Evolutionary conservation across 306 rosid species (phyloP), one percentile per base, ranked within the genome.

Genomic region (Alnus glutinosa): DNA sequence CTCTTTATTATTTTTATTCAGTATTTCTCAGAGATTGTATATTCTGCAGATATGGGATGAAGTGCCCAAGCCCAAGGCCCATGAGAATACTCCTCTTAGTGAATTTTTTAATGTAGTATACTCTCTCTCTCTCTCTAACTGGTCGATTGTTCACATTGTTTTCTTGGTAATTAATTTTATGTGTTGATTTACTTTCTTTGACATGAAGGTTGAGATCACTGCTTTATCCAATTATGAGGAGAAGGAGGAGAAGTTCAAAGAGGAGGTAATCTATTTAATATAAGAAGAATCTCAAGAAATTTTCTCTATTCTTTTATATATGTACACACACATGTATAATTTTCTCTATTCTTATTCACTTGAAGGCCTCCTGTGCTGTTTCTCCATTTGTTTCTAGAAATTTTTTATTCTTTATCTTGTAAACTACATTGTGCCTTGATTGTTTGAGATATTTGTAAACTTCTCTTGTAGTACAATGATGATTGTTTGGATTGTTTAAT

Each of bases 11-110:
- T 58, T 18, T 71, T 71, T 37, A 51, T 55, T n/a, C 81, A 48
- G 59, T 49, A 81, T 73, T 80, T 19, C 49, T 70, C 55, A 16
- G 64, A 13, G 70, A 69, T 75, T 75, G 55, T 87, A 68, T 68
- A 82, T 81, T 82, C 70, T 73, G 84, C 89, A 94, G 98, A 94
- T 92, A 75, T 94, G 98, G 98, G 89, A 91, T 80, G 64, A 87
- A 11, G 94, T 92, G 80, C 90, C 83, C 15, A 94, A 94, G 87
- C 97, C 97, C 48, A 77, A 87, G 68, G 89, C 91, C 71, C 97
- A 91, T 48, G 82, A 84, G 85, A 51, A 87, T 76, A 91, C 97
- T 73, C 97, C 90, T 28, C 85, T 94, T 6, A 87, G 91, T 63
- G 97, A 94, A n/a, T 94, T 94, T 89, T 94, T 94, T 79, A 94